Conservation (phyloP, 2,329 filamentous ascomycete genomes). For the Myriangium duriaei region DNA sequence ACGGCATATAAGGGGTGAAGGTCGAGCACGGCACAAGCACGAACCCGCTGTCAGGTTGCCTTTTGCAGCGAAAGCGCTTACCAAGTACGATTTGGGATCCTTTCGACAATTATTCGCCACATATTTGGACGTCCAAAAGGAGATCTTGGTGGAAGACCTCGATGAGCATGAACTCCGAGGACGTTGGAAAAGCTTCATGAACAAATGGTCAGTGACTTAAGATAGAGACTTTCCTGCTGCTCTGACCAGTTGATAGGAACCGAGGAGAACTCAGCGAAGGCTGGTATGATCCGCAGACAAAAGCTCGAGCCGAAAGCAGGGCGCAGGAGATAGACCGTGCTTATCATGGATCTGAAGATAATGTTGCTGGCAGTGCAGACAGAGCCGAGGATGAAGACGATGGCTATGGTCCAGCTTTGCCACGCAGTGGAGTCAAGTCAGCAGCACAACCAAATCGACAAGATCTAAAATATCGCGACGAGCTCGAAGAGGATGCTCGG, state of each 20-base stretch:
- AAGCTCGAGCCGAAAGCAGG: constrained; percentile 37
- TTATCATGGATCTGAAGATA: neutral
- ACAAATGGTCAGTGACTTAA: constrained; percentile 56
- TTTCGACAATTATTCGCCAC: constrained; percentile 66
- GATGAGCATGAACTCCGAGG: constrained; percentile 65
- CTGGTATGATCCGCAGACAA: constrained; percentile 80
- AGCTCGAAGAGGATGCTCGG: constrained; percentile 32
- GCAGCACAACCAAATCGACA: constrained; percentile 57
- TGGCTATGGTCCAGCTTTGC: constrained; percentile 42
- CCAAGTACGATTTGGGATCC: constrained; percentile 52
- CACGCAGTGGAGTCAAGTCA: constrained; percentile 29
- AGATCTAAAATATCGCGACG: constrained; percentile 52
- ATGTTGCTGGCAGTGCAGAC: constrained; percentile 18
- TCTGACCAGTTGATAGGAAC: constrained; percentile 54
- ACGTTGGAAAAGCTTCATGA: constrained; percentile 85
- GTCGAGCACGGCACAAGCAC: too few species aligned
- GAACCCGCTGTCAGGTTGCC: constrained; percentile 37
- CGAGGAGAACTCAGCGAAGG: constrained; percentile 71
- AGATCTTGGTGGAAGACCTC: constrained; percentile 54
- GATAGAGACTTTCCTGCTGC: constrained; percentile 2
- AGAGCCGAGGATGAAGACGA: constrained; percentile 48
- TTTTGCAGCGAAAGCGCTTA: constrained; percentile 51
- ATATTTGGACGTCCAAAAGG: constrained; percentile 83
- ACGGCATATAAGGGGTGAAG: too few species aligned
- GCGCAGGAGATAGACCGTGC: neutral